Evolutionary conservation across 257 asterid genomes (phyloP).

Genomic region (Thymus quinquecostatus): DNA sequence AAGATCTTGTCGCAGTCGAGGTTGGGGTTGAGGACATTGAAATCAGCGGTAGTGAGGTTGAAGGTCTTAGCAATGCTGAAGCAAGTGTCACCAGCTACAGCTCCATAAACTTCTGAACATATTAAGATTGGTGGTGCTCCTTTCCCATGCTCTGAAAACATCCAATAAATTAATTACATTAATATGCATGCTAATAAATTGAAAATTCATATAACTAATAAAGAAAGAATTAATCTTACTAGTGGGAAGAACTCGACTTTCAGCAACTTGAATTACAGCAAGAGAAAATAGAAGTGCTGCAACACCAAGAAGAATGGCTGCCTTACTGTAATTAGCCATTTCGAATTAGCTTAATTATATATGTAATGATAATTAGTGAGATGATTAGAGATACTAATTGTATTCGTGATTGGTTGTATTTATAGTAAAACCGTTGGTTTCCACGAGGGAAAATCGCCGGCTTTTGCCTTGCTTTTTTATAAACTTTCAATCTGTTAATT

Average conservation of each 20-base stretch:
- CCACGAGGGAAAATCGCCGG: slow-evolving; percentile 17
- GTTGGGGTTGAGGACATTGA: slow-evolving; percentile 25
- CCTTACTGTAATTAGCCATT: slow-evolving; percentile 25
- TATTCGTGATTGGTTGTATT: background rate
- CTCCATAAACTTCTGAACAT: slow-evolving; percentile 12
- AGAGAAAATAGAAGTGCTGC: slow-evolving; percentile 17
- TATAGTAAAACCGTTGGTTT: slow-evolving; percentile 18
- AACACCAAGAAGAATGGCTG: background rate
- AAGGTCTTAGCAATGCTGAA: slow-evolving; percentile 16
- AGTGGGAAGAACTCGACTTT: slow-evolving; percentile 32
- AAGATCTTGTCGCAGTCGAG: slow-evolving; percentile 25
- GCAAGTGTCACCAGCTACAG: slow-evolving; percentile 26
- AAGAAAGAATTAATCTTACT: background rate
- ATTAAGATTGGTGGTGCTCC: background rate
- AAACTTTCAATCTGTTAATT: background rate
- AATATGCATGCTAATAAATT: background rate
- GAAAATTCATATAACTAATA: background rate
- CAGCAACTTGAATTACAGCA: slow-evolving; percentile 13
- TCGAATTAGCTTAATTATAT: background rate
- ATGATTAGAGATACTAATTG: background rate
- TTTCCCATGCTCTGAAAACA: background rate
- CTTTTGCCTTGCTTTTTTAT: background rate
- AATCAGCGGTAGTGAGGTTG: slow-evolving; percentile 14
- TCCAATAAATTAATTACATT: background rate
- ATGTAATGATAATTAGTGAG: background rate